Evolutionary conservation across 306 rosid species (phyloP).

Genomic region (Fragaria ananassa): DNA sequence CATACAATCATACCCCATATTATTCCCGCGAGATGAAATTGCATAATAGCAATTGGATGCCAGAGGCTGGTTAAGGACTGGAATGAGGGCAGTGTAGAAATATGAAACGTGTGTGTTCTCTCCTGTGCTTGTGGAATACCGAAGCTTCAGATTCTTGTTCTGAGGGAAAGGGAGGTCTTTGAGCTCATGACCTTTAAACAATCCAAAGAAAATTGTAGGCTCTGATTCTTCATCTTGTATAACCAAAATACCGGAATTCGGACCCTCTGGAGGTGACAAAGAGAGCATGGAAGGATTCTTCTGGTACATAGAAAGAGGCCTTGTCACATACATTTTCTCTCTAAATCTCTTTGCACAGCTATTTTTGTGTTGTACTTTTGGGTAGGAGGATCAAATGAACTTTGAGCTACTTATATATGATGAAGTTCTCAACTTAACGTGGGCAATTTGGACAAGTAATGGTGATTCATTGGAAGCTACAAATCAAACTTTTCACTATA

Average conservation of each 20-base stretch:
- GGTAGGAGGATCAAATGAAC: background rate
- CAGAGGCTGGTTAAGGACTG: slow-evolving; percentile 62
- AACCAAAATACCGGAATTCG: slow-evolving; percentile 54
- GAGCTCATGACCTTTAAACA: slow-evolving; percentile 32
- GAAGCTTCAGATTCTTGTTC: slow-evolving; percentile 44
- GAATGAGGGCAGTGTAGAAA: slow-evolving; percentile 51
- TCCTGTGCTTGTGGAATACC: slow-evolving; percentile 20
- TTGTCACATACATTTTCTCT: slow-evolving; percentile 53
- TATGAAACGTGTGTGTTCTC: background rate
- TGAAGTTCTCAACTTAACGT: background rate
- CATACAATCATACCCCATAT: slow-evolving; percentile 46
- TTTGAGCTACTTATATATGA: background rate
- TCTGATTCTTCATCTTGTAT: slow-evolving; percentile 48
- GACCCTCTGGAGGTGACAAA: slow-evolving; percentile 47
- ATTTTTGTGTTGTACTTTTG: background rate
- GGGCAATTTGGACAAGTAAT: no score
- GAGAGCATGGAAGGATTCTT: slow-evolving; percentile 31
- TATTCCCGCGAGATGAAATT: slow-evolving; percentile 29
- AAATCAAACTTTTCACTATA: background rate
- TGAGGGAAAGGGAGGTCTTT: slow-evolving; percentile 62
- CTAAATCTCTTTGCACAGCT: background rate
- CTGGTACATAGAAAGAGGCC: slow-evolving; percentile 48
- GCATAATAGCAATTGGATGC: slow-evolving; percentile 58
- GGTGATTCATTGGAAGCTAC: background rate
- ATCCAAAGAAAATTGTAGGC: slow-evolving; percentile 37